These are phyloP conservation scores for Phytophthora pini DNA, from an alignment of 352 stramenopile species.

Conservation along the genomic window DNA sequence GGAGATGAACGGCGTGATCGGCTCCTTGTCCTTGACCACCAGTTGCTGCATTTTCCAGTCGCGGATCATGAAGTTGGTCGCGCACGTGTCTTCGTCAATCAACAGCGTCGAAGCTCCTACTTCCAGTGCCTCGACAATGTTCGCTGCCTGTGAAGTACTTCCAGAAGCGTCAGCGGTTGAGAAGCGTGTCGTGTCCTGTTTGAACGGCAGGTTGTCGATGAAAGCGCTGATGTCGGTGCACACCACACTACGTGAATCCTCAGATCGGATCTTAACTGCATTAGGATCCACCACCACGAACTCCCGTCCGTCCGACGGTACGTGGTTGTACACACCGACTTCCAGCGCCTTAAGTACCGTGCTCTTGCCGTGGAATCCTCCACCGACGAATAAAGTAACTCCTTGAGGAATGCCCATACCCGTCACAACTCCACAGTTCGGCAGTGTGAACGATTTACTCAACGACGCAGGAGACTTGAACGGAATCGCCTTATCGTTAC, in stretches of 20 bases:
- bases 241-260: slow-evolving; percentile 94
- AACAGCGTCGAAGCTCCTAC: slow-evolving; percentile 93
- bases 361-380: slow-evolving; percentile 98
- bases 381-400: slow-evolving; percentile 96
- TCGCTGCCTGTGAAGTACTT: slow-evolving; percentile 96
- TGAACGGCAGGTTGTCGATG: slow-evolving; percentile 97
- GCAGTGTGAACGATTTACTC: slow-evolving; percentile 86
- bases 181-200: slow-evolving; percentile 93
- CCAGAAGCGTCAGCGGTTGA: slow-evolving; percentile 94
- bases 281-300: slow-evolving; percentile 91
- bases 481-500: slow-evolving; percentile 53
- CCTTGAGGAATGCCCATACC: slow-evolving; percentile 95
- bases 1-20: slow-evolving; percentile 97
- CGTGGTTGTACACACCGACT: slow-evolving; percentile 96
- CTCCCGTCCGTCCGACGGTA: slow-evolving; percentile 95
- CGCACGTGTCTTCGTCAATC: slow-evolving; percentile 97
- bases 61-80: slow-evolving; percentile 99
- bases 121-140: slow-evolving; percentile 95
- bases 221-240: slow-evolving; percentile 95
- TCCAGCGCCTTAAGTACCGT: slow-evolving; percentile 95
- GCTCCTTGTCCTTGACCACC: slow-evolving; percentile 95
- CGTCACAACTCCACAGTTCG: slow-evolving; percentile 80
- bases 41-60: slow-evolving; percentile 98
- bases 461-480: slow-evolving; percentile 91
- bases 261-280: slow-evolving; percentile 95